These are phyloP conservation scores for Clavaria fumosa DNA, from an alignment of 768 basidiomycete genomes.

Conservation along the genomic window DNA sequence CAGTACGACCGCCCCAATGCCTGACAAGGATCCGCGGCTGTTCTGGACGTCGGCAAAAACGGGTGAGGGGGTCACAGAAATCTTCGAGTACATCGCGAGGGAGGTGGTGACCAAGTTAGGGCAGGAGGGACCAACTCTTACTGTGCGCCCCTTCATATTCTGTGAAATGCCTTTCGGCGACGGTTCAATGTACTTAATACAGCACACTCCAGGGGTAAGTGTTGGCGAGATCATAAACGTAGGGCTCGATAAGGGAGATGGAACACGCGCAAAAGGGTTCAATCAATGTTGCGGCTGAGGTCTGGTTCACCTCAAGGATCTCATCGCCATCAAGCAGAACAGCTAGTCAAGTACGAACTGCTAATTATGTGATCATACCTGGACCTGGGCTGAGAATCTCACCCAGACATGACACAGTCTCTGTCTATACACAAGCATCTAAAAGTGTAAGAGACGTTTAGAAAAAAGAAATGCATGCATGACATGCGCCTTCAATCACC, in stretches of 20 bases:
- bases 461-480: background rate
- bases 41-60: background rate
- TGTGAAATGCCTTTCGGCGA: too few species aligned
- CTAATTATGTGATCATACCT: background rate
- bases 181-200: too few species aligned
- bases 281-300: background rate
- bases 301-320: background rate
- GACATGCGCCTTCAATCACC: conserved; percentile 9
- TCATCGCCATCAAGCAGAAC: background rate
- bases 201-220: too few species aligned
- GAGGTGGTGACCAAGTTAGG: background rate
- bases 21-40: background rate
- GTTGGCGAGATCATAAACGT: too few species aligned
- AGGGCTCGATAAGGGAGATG: background rate
- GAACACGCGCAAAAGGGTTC: background rate
- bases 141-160: background rate
- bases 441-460: background rate
- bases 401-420: background rate
- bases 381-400: background rate
- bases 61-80: background rate
- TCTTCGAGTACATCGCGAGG: background rate
- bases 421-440: background rate
- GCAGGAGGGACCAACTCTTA: background rate
- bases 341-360: background rate
- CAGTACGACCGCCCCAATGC: too few species aligned